phyloP scores from a whole-genome alignment of 768 basidiomycete species.

The Phlegmacium glaucopus region DNA sequence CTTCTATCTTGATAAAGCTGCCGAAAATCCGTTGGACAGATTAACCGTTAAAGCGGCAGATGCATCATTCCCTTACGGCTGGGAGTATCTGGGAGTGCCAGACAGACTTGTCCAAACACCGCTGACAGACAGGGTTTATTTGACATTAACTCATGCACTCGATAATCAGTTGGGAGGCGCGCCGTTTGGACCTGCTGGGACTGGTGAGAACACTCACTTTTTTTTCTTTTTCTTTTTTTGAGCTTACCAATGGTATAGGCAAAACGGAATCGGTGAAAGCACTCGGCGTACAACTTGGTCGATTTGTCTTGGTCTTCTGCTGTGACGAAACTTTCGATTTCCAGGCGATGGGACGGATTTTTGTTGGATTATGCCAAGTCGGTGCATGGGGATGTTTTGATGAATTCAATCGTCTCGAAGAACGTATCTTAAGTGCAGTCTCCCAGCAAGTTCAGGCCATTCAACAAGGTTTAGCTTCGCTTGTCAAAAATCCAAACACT shows the following conservation, averaged over 20 bases:
- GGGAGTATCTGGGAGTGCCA: constrained; percentile 97
- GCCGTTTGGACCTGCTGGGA: constrained; percentile 98
- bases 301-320: constrained; percentile 99
- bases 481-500: constrained; percentile 78
- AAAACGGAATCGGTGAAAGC: constrained; percentile 99
- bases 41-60: constrained; percentile 84
- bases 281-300: constrained; percentile 93
- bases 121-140: constrained; percentile 93
- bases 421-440: constrained; percentile 95
- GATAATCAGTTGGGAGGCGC: constrained; percentile 94
- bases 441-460: constrained; percentile 99
- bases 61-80: constrained; percentile 93
- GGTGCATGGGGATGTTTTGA: constrained; percentile 99
- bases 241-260: constrained; percentile 41
- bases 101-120: constrained; percentile 98
- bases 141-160: constrained; percentile 94
- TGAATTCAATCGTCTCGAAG: constrained; percentile 97
- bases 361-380: constrained; percentile 97
- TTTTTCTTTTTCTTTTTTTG: constrained; percentile 7
- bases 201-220: constrained; percentile 47
- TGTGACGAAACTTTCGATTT: constrained; percentile 99
- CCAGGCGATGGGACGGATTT: constrained; percentile 99
- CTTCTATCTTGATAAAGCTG: constrained; percentile 78
- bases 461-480: constrained; percentile 87
- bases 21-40: constrained; percentile 77